Evolutionary conservation across 352 stramenopile genomes (phyloP).

Genomic region (Thraustotheca clavata): DNA sequence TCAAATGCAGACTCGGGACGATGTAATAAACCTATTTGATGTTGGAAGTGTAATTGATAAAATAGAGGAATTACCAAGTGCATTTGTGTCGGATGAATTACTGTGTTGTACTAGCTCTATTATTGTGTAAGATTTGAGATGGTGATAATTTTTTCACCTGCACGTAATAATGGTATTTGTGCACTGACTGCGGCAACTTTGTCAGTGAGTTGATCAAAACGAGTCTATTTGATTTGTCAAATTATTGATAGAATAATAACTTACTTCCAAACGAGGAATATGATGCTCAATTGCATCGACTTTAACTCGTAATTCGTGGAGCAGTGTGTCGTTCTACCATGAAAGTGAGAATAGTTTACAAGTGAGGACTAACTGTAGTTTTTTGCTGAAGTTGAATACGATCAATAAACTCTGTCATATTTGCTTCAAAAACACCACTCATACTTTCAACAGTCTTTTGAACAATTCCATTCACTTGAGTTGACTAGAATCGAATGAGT

Average conservation of each 20-base stretch:
- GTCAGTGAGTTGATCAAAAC: slow-evolving; percentile 50
- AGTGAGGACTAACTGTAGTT: too few relatives aligned
- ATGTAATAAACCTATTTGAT: slow-evolving; percentile 36
- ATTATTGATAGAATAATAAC: neutral
- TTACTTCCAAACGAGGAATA: slow-evolving; percentile 2
- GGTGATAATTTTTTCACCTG: too few relatives aligned
- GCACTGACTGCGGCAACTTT: slow-evolving; percentile 35
- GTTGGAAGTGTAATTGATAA: neutral
- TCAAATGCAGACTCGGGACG: slow-evolving; percentile 26
- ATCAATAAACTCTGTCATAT: neutral
- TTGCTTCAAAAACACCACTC: neutral
- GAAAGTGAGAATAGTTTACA: neutral
- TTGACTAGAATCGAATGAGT: neutral
- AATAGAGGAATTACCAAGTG: neutral
- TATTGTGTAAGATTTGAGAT: too few relatives aligned
- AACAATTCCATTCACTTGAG: neutral
- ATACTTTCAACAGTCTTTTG: neutral
- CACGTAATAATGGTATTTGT: neutral
- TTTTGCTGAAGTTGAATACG: neutral
- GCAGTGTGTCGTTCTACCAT: neutral
- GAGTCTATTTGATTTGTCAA: slow-evolving; percentile 25
- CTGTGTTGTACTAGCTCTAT: too few relatives aligned
- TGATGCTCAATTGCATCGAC: slow-evolving; percentile 5
- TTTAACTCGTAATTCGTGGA: slow-evolving; percentile 9
- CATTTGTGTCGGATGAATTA: neutral